These are phyloP conservation scores for Flaveria robusta DNA, from an alignment of 129 eudicot genomes.

Conservation along the genomic window DNA sequence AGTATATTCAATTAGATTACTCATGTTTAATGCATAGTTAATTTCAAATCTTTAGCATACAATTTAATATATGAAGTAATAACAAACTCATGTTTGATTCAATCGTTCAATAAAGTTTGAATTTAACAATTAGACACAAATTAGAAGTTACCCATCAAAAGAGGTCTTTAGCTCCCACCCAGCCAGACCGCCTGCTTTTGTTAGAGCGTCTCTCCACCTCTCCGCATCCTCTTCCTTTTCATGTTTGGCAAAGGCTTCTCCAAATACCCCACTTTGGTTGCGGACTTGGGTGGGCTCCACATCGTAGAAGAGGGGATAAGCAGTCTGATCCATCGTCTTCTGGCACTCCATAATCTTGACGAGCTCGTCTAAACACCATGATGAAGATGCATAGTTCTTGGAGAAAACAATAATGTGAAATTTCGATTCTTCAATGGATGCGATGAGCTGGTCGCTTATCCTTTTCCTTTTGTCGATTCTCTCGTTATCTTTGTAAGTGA, in stretches of 20 bases:
- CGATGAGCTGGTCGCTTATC: neutral
- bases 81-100: too few species aligned
- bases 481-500: neutral
- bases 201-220: neutral
- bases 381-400: slow-evolving; percentile 2
- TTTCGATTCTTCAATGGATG: neutral
- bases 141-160: neutral
- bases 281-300: neutral
- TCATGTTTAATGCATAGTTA: too few species aligned
- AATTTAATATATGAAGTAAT: neutral
- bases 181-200: neutral
- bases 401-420: slow-evolving; percentile 7
- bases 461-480: neutral
- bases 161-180: neutral
- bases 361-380: neutral
- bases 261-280: neutral
- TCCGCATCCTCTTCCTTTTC: neutral
- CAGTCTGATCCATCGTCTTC: neutral
- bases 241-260: neutral
- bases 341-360: neutral
- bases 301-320: neutral
- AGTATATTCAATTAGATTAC: neutral
- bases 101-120: too few species aligned
- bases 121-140: neutral
- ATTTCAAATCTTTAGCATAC: neutral